Evolutionary conservation across 2,329 filamentous ascomycete genomes (phyloP), one percentile per base, ranked within the genome.

Genomic region (Calonectria pauciramosa): DNA sequence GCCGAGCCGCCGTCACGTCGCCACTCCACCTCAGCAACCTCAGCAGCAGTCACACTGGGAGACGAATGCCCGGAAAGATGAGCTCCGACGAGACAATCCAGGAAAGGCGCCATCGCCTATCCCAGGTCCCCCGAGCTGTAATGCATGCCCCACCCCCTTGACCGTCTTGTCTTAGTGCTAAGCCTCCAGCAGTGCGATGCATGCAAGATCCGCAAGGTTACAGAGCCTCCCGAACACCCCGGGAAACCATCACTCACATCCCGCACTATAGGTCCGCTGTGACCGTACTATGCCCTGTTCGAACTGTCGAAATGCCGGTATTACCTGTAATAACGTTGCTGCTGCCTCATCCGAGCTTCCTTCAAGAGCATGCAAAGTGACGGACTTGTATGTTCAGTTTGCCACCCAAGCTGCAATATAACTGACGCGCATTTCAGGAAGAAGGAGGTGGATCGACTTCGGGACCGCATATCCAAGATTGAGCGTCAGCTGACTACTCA

Each of bases 401-500:
- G 8, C 8, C 3, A 18, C 16, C 16, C 23, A 20, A 38, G 38
- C n/a, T 64, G 3, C 51, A 26, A 38, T 4, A 5, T 16, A 10
- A 9, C 38, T 64, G 5, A 64, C 38, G 18, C 41, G 3, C 18
- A 10, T 13, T 14, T 7, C 23, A 64, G 36, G 9, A 47, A 64
- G 26, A 47, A 30, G 28, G 36, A 64, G 16, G 36, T 64, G 14
- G 38, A 64, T 28, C 16, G 16, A 10, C 38, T 64, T 7, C 14
- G 10, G 14, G 28, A 64, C 28, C 59, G 59, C 28, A 28, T 64
- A 13, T 16, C 73, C 49, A 76, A 71, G 30, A 64, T 78, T 32
- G 77, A 78, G 51, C 32, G 54, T 14, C 18, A 47, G 10, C 68
- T 65, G 4, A 67, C 76, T 13, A 26, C 14, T 60, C 73, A 6